Base-by-base conservation (phyloP, 2,329 filamentous ascomycete species). In the Penicillium crustosum region DNA sequence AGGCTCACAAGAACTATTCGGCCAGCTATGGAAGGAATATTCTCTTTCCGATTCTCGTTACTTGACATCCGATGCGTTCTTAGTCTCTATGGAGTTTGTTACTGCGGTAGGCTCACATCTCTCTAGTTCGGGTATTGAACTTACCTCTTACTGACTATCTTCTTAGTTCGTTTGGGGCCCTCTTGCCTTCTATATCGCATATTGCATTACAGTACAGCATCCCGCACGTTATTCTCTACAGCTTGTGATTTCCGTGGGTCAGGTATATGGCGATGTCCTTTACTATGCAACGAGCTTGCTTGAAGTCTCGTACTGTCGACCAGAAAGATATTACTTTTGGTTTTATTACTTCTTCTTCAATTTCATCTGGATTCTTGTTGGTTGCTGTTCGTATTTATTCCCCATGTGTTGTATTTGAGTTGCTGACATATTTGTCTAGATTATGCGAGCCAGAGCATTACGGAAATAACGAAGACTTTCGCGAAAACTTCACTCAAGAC, bases 21-120 rank as follows among this genome's bases (percentile, higher is more conserved):
- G 86, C 3, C 90, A 95, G 77, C 80, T 94, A 41, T 95, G 91
- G 91, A 95, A 95, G 70, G 91, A 95, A 75, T 95, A 95, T 71
- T 82, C 89, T 5, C 82, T 91, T 35, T 91, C 89, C 2, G 91
- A 95, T 76, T 93, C 90, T 53, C 82, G 91, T 27, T 95, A 95
- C 68, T 78, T 95, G 59, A 90, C 87, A 1, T 85, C 86, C 13
- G 89, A 93, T 69, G 81, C 86, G 2, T 93, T 94, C 67, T 89
- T 93, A 66, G 78, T 94, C 19, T 91, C 88, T 71, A 87, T 94
- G 72, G 91, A 95, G 79, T 84, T 82, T 31, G 83, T 94, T 55
- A 95, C 91, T 3, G 86, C 85, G 23, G 88, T 92, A 77, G 64
- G 45, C n/a, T 13, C 1, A 23, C 9, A 3, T 13, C 4, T 2